Base-by-base conservation (phyloP, 306 rosid species). In the Ceratonia siliqua region DNA sequence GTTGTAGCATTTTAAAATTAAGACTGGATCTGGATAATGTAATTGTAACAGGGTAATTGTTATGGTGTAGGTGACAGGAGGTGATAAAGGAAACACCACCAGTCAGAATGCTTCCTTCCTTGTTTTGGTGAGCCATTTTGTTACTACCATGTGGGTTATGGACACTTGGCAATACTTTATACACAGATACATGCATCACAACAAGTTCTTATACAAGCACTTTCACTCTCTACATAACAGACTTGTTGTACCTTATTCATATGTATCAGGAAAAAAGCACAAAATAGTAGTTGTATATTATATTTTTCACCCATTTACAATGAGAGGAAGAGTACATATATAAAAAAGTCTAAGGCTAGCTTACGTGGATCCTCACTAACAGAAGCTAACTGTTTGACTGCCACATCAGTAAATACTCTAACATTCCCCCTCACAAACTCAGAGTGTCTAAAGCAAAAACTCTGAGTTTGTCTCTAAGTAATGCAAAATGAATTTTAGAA, bases 141-240 rank as follows among this genome's bases (percentile, higher is more conserved):
- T 86, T 24, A 87, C 85, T 32, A 97, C 92, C 8, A 94, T 91
- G 97, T 46, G 89, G 68, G 89, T 94, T 66, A 78, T 94, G 89
- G 98, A 94, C 79, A 88, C 98, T 22, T 94, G 97, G 97, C 98
- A 94, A 68, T 94, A 94, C 90, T 89, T 94, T 28, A 86, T 91
- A 89, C 98, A 94, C 76, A 86, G 98, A 81, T 94, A 82, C 87
- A 94, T 94, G 98, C 98, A 94, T 78, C 90, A 89, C 78, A 94
- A 89, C 79, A 94, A 89, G 90, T 89, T 91, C 84, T 76, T 94
- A 41, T 94, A 94, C 91, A 94, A 94, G 88, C 94, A 89, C 62
- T 75, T 94, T 75, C 98, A 94, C 74, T 88, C 98, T 69, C 97
- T 81, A 68, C 98, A 94, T 82, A 96, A 94, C 82, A 85, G 88